These are phyloP conservation scores for Solanum sitiens DNA, from an alignment of 257 asterid species.

Conservation along the genomic window DNA sequence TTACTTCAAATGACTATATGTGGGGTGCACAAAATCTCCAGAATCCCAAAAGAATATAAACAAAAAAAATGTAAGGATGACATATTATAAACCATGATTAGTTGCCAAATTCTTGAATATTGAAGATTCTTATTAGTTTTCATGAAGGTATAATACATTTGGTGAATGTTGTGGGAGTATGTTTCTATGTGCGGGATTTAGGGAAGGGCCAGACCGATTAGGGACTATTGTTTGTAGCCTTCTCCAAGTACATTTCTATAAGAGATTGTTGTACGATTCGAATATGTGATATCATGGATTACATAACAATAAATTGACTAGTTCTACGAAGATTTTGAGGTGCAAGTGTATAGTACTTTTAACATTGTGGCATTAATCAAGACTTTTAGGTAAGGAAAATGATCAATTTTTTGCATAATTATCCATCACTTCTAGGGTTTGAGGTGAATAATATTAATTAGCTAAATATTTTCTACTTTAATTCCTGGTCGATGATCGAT, in stretches of 20 bases:
- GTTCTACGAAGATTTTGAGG: background rate
- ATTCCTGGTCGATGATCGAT: background rate
- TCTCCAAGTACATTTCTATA: background rate
- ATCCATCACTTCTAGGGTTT: background rate
- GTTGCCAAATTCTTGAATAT: background rate
- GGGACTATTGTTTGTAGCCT: background rate
- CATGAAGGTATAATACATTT: background rate
- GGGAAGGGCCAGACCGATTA: background rate
- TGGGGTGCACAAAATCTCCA: conserved; percentile 41
- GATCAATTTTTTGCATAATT: background rate
- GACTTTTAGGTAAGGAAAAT: background rate
- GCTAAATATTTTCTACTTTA: background rate
- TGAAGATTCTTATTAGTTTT: background rate
- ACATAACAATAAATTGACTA: background rate
- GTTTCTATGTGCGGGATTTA: background rate
- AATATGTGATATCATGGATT: rapidly evolving
- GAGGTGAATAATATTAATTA: background rate
- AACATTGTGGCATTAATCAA: background rate
- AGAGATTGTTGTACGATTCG: background rate
- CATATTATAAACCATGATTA: conserved; percentile 8
- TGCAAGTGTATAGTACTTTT: background rate
- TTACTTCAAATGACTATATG: conserved; percentile 27
- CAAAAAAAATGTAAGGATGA: conserved; percentile 28
- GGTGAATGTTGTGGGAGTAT: background rate
- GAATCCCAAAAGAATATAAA: conserved; percentile 40